Percentiles rank a stretch among this genome's conserved stretches.
phyloP scores from a whole-genome alignment of 2,329 filamentous ascomycete genomes.

The Fusarium verticillioides region DNA sequence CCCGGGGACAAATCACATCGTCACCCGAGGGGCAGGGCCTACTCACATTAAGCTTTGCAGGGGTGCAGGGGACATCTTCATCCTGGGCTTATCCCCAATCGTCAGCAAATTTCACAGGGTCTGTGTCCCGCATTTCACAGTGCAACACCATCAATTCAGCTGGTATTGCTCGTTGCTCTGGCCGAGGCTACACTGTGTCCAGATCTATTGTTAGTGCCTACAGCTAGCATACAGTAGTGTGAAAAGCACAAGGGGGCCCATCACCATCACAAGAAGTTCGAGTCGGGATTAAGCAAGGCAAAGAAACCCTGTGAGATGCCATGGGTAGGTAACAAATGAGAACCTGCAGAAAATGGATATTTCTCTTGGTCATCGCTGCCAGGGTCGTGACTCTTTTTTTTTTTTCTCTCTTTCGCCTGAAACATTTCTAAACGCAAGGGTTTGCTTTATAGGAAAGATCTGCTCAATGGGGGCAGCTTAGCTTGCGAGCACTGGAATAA shows the following conservation, averaged over 20 bases:
- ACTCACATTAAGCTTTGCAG: slow-evolving; percentile 1
- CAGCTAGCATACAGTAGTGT: background rate
- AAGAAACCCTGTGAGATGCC: background rate
- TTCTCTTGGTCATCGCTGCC: background rate
- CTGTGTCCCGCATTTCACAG: background rate
- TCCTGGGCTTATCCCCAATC: background rate
- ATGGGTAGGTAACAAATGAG: background rate
- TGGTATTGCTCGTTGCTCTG: background rate
- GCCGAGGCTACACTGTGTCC: slow-evolving; percentile 2
- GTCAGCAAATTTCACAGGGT: slow-evolving; percentile 2
- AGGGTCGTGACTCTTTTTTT: background rate
- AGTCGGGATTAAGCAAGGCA: background rate
- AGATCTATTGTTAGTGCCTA: background rate
- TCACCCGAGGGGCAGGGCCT: background rate
- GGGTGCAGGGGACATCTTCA: background rate
- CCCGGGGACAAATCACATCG: background rate
- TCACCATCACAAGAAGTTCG: background rate
- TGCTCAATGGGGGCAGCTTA: background rate
- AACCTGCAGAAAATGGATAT: background rate
- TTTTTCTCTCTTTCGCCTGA: background rate
- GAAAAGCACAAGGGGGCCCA: background rate
- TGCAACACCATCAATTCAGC: background rate
- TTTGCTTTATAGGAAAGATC: background rate
- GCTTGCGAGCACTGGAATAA: background rate
- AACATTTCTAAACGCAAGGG: background rate